Base-by-base conservation (phyloP, 768 basidiomycete species). In the Lentinula raphanica region DNA sequence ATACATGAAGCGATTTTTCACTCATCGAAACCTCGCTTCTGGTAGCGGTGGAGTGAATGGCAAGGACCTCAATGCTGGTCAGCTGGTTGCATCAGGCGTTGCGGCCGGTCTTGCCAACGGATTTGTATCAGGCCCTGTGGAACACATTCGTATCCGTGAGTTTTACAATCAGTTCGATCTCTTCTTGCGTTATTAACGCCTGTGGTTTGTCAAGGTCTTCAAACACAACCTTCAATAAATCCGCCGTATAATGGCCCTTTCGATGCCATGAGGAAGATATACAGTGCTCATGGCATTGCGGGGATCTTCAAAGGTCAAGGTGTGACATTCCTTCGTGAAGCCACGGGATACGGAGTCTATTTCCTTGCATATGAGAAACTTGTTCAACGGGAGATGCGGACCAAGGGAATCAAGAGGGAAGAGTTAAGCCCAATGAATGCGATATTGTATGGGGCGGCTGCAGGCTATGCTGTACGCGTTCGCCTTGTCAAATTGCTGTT, bases 121-220 rank as follows among this genome's bases (percentile, higher is more conserved):
- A 28, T 78, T 96, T 59, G 94, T 97, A 36, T 95, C 94, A 0
- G 94, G 94, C 1, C 96, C 95, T 5, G 95, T 98, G 17, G 95
- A 98, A 71, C 95, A 98, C 68, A 94, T 98, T 68, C 91, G 95
- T 75, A 98, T 98, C 63, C 87, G 92, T 93, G 63, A 69, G 89
- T 76, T n/a, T n/a, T 29, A 13, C 19, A 31, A 44, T 40, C 38
- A 28, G 61, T 19, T 17, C 44, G 11, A 5, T 36, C 25, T 46
- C 50, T 53, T n/a, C 38, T 32, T 49, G 51, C 51, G 51, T 15
- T 28, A 19, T 38, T 51, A 63, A 60, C 49, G 54, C 28, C n/a
- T 62, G 25, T 35, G 62, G 36, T n/a, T 46, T 40, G 35, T 36
- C 12, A 62, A 95, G 92, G 94, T 56, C 76, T 98, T 25, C 96